A percentile compares a stretch with the other conserved stretches of the same genome.
Evolutionary conservation across 2,329 filamentous ascomycete species (phyloP).

Genomic region (Fragosphaeria purpurea): DNA sequence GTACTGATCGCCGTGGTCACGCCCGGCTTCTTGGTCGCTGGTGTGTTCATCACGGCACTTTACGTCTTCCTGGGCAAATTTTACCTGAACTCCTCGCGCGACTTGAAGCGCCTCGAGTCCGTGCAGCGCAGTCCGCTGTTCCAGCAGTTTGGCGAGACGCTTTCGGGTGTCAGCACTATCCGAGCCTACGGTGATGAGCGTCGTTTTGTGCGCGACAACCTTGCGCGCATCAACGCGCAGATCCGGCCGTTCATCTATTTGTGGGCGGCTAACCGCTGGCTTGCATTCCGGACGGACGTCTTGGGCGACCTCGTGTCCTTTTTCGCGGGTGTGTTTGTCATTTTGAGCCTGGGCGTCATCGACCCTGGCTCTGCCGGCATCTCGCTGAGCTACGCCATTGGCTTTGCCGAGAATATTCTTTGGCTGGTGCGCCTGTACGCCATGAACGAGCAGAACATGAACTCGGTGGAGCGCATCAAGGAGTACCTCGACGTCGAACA

Average conservation of each 20-base stretch:
- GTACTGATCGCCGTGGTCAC: slow-evolving; percentile 81
- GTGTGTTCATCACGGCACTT: slow-evolving; percentile 68
- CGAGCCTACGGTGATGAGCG: slow-evolving; percentile 91
- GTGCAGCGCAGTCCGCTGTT: slow-evolving; percentile 90
- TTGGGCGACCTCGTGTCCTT: slow-evolving; percentile 88
- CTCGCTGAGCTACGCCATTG: slow-evolving; percentile 89
- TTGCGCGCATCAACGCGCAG: slow-evolving; percentile 79
- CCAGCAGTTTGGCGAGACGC: slow-evolving; percentile 94
- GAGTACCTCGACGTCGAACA: slow-evolving; percentile 96
- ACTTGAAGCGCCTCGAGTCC: slow-evolving; percentile 89
- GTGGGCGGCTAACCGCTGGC: slow-evolving; percentile 95
- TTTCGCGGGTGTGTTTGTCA: slow-evolving; percentile 85
- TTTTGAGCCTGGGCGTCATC: slow-evolving; percentile 69
- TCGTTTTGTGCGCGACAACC: slow-evolving; percentile 86
- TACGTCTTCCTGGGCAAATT: slow-evolving; percentile 79
- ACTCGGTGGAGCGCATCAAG: slow-evolving; percentile 93
- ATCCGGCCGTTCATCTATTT: slow-evolving; percentile 90
- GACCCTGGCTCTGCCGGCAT: slow-evolving; percentile 89
- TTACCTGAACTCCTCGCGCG: slow-evolving; percentile 86
- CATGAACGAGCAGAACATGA: slow-evolving; percentile 98
- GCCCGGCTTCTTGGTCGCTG: slow-evolving; percentile 81
- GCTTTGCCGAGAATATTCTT: slow-evolving; percentile 91
- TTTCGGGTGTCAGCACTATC: slow-evolving; percentile 92
- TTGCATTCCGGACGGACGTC: slow-evolving; percentile 83
- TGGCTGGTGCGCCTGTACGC: slow-evolving; percentile 95